Percentiles rank a stretch among this genome's conserved stretches.
Conservation (phyloP, 345 rosid genomes). For the Hibiscus syriacus region DNA sequence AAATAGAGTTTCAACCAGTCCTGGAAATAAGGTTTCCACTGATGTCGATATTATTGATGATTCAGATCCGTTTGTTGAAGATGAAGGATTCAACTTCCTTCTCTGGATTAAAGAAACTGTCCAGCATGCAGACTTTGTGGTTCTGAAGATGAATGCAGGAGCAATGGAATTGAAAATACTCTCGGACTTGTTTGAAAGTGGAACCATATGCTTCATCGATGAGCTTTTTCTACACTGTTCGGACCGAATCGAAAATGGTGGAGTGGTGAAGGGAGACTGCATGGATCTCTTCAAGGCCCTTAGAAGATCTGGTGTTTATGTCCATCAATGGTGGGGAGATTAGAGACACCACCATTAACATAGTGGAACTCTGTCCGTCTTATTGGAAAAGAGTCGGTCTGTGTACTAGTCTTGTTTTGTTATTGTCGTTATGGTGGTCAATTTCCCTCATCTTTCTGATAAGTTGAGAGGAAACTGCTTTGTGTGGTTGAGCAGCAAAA, state of each 20-base stretch:
- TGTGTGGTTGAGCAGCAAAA: constrained; percentile 30
- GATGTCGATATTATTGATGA: constrained; percentile 23
- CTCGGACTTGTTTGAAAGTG: constrained; percentile 47
- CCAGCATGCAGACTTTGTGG: constrained; percentile 57
- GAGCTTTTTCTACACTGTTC: constrained; percentile 70
- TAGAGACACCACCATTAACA: constrained; percentile 20
- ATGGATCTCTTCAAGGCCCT: constrained; percentile 47
- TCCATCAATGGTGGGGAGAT: constrained; percentile 80
- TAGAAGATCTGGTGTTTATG: constrained; percentile 65
- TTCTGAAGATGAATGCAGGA: constrained; percentile 71
- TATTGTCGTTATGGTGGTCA: no score
- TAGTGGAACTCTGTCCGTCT: not conserved
- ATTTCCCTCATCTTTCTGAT: no score
- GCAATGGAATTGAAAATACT: constrained; percentile 55
- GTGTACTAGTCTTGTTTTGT: not conserved
- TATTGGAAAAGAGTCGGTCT: not conserved
- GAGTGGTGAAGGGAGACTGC: constrained; percentile 33
- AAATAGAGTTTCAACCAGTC: not conserved
- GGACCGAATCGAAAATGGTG: constrained; percentile 21
- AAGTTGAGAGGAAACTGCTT: not conserved
- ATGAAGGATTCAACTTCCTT: constrained; percentile 60
- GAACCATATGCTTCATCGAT: constrained; percentile 61
- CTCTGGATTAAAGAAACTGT: constrained; percentile 77
- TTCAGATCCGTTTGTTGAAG: constrained; percentile 39
- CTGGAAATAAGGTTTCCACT: constrained; percentile 17